A percentile compares a stretch with the other conserved stretches of the same genome.
Conservation (phyloP, 345 rosid species). For the Arabidopsis arenosa region DNA sequence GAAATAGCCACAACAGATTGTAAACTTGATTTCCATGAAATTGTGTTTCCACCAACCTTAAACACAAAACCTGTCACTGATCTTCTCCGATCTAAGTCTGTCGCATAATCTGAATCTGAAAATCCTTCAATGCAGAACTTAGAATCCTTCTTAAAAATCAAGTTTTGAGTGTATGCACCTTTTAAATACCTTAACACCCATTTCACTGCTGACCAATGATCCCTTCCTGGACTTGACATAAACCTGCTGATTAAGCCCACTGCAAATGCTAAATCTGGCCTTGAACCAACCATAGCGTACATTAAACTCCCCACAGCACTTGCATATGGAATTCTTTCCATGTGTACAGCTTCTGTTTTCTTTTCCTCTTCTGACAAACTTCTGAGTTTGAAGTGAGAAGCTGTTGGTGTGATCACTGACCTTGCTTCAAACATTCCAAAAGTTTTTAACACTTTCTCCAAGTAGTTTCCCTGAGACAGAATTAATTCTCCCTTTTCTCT, state of each 20-base stretch:
- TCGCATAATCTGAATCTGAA: neutral
- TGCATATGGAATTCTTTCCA: neutral
- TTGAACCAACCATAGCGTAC: neutral
- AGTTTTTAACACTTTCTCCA: neutral
- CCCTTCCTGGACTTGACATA: neutral
- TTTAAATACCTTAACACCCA: neutral
- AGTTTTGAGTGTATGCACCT: neutral
- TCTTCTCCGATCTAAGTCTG: neutral
- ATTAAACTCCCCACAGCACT: neutral
- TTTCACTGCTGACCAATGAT: neutral
- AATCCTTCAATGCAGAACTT: neutral
- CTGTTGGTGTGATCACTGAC: neutral
- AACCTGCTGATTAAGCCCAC: neutral
- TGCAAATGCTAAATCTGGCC: neutral
- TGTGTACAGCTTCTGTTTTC: neutral
- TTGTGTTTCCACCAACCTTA: neutral
- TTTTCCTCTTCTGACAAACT: neutral
- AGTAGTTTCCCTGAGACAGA: neutral
- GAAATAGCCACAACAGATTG: neutral
- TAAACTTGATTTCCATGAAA: neutral
- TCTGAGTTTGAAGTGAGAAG: neutral
- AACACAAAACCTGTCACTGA: neutral
- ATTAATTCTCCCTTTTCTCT: neutral
- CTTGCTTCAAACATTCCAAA: neutral
- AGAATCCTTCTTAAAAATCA: neutral